Evolutionary conservation across 805 yeast species (phyloP), one percentile per base, ranked within the genome.

Genomic region (Ogataea minuta): DNA sequence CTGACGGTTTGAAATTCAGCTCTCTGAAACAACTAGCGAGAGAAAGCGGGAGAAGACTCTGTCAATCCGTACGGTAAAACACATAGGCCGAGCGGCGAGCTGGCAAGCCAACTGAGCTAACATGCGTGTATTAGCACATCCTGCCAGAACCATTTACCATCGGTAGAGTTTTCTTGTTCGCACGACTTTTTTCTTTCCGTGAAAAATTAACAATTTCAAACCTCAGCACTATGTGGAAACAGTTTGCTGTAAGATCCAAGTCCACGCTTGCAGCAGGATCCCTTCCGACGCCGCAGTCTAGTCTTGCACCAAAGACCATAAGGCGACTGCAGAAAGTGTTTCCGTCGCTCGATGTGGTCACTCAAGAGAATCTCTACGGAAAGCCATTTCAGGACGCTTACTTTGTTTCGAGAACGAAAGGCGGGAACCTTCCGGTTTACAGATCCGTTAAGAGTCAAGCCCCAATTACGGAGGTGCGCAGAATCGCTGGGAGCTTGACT

Each of bases 341-440:
- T 16, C 66, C 68, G 17, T 21, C 50, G 7, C 28, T 62, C 6
- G 46, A 45, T 9, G 43, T 56, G 6, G 47, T 62, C 11, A 37
- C 48, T 6, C 40, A 46, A 3, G 47, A 53, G 6, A 54, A 60
- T 23, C 42, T 60, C n/a, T 44, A 46, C 16, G 49, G 50, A 6
- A 46, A 67, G 62, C 25, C 70, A 59, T 43, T 71, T 67, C 33
- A 44, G 39, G 56, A 64, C 6, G 61, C 63, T 31, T 76, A 76
- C 51, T 56, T 50, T 52, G 55, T 76, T 23, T 47, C 62, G 15
- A 78, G 83, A 58, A 71, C 86, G 6, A 62, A 72, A 11, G 69
- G 66, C 32, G 88, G 91, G 4, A 79, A 83, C 56, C 68, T 89
- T 57, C 96, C 96, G n/a, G 84, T 88, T 1, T 88, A 88, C 64